Percentiles rank a stretch among this genome's conserved stretches.
Conservation (phyloP, 495 filamentous ascomycete genomes). For the Geoglossum glabrum region DNA sequence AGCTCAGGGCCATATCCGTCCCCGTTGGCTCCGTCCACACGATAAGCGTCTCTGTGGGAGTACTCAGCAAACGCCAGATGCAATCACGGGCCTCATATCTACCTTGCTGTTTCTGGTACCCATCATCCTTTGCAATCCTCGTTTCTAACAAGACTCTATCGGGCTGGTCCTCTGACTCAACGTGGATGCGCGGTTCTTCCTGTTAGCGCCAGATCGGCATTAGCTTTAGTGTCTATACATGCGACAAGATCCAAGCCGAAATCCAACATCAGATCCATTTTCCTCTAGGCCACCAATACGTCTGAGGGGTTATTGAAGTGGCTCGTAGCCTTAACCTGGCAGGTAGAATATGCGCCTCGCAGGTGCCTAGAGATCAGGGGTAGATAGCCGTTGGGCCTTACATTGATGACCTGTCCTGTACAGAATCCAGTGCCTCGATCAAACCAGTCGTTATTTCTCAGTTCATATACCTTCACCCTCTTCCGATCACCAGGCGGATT, state of each 20-base stretch:
- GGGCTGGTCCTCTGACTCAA: conserved; percentile 83
- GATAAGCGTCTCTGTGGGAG: conserved; percentile 66
- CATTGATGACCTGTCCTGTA: conserved; percentile 52
- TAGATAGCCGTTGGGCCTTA: conserved; percentile 26
- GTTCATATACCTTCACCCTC: conserved; percentile 97
- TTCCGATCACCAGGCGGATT: conserved; percentile 71
- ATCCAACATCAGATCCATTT: neutral
- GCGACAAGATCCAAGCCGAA: neutral
- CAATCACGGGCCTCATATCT: conserved; percentile 9
- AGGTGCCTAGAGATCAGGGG: neutral
- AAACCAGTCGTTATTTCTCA: conserved; percentile 97
- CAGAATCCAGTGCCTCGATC: conserved; percentile 95
- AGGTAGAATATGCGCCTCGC: neutral
- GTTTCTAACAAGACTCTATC: conserved; percentile 70
- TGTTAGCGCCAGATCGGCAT: conserved; percentile 13
- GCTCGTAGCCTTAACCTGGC: neutral
- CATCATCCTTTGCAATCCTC: conserved; percentile 81
- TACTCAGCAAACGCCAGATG: neutral
- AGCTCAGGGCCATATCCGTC: conserved; percentile 93
- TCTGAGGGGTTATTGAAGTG: neutral
- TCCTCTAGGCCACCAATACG: neutral
- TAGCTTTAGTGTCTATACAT: neutral
- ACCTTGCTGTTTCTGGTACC: conserved; percentile 98
- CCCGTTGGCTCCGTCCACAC: conserved; percentile 86
- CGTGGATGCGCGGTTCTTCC: conserved; percentile 73